Base-by-base conservation (phyloP, 106 monocot species). In the Hemerocallis citrina region DNA sequence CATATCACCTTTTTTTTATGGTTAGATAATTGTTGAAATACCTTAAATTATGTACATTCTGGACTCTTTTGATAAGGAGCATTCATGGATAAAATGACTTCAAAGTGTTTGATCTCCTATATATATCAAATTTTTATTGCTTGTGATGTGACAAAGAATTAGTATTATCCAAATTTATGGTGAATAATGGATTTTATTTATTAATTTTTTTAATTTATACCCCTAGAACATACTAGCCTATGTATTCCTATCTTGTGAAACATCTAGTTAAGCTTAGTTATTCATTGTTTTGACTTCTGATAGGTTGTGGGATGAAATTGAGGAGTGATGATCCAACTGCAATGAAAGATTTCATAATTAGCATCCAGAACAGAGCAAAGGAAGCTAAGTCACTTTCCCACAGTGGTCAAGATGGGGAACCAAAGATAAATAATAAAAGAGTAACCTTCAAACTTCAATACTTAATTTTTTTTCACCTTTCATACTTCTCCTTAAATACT, bases 301-400 rank as follows among this genome's bases (percentile, higher is more conserved):
- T 51, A 98, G 98, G 91, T 77, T 98, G 85, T 73, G 98, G 98
- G 47, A 85, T 84, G 85, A 98, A 98, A 64, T 61, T 98, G 35
- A 84, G 92, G 67, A 47, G 75, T 59, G 85, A 92, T 71, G 91
- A 92, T 68, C 98, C 98, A 1, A 74, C 41, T 61, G 79, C 79
- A 14, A 98, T 98, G 98, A 98, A 88, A 75, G 77, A 85, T 75
- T 92, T 98, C 57, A 64, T 98, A 24, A 45, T 92, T 52, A 34
- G 43, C 56, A 80, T 88, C 44, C 91, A 82, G 59, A 77, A 70
- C 41, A 88, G 77, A 75, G 85, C 85, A 0, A 82, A 79, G 58
- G 84, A 81, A 69, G 32, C 85, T 29, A 82, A 80, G 57, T 43
- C 50, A 24, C 27, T 36, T 56, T 63, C 73, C 19, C 36, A 24